Conservation (phyloP, 495 filamentous ascomycete genomes). For the Aspergillus asperescens region DNA sequence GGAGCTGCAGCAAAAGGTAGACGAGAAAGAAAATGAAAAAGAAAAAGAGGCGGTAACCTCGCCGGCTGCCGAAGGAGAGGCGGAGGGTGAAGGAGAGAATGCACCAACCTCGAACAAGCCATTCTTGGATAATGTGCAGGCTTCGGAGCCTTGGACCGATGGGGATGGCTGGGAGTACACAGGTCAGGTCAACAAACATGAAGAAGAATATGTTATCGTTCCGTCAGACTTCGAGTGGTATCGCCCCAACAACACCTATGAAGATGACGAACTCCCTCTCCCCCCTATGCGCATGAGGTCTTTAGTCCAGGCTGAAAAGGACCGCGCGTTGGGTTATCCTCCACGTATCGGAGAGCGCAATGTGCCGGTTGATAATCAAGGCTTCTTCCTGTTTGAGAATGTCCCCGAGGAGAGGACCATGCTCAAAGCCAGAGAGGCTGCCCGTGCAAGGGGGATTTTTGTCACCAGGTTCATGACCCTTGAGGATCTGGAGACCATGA, state of each 20-base stretch:
- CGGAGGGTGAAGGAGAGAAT: conserved; percentile 1
- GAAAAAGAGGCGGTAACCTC: neutral
- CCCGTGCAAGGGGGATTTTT: conserved; percentile 13
- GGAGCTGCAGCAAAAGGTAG: conserved; percentile 20
- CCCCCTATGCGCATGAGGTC: conserved; percentile 32
- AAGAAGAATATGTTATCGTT: conserved; percentile 32
- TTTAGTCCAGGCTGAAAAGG: conserved; percentile 25
- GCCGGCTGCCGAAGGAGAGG: neutral
- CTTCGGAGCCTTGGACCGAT: conserved; percentile 18
- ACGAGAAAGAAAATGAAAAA: conserved; percentile 4
- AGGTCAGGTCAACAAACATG: conserved; percentile 30
- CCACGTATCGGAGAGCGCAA: conserved; percentile 40
- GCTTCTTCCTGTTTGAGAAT: conserved; percentile 18
- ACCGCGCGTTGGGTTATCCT: conserved; percentile 35
- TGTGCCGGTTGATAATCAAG: conserved; percentile 17
- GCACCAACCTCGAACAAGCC: conserved; percentile 15
- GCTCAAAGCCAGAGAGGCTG: conserved; percentile 20
- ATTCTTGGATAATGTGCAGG: conserved; percentile 15
- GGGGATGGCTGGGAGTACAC: conserved; percentile 33
- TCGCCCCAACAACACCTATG: conserved; percentile 29
- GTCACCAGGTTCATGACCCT: conserved; percentile 15
- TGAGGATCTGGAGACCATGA: conserved; percentile 12
- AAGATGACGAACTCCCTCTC: conserved; percentile 24
- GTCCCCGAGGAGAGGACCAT: conserved; percentile 17
- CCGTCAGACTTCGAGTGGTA: conserved; percentile 23